Evolutionary conservation across 805 yeast species (phyloP), one percentile per base, ranked within the genome.

Genomic region (Lipomyces kockii): DNA sequence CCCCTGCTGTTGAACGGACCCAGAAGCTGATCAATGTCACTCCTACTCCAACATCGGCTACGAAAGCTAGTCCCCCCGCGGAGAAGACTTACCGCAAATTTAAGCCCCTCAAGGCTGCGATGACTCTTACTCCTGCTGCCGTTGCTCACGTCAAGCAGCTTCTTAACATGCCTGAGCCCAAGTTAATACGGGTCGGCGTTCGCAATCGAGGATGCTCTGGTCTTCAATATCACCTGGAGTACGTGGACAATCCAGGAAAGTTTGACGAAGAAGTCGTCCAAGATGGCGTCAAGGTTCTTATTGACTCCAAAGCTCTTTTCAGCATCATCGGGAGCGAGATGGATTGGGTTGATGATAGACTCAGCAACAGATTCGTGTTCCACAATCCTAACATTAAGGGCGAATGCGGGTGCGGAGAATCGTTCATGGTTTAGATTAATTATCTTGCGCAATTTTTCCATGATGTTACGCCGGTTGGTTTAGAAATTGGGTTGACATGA

Each of bases 391-490:
- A 95, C 80, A 90, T 97, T 52, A 95, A 94, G 81, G 99, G 98
- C 39, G 91, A 97, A 60, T 95, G 99, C 80, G 99, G 99, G 12
- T 95, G 99, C 79, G 99, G 99, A 63, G 99, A 95, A 81, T 91
- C 97, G 4, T 95, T 95, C 78, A 95, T 93, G 97, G 97, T 94
- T 8, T 93, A 81, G 51, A 51, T 35, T 11, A 17, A n/a, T 25
- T 52, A 17, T n/a, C 49, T 6, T 17, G 49, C 22, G 20, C 49
- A 17, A 43, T 11, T 43, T 43, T 3, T 43, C 20, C 22, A 17
- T 8, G 8, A 43, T 17, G 20, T 43, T 43, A n/a, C 9, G 11
- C 22, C 9, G 22, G 49, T n/a, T 8, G 22, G 49, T 43, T 43
- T 43, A n/a, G 8, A 43, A 37, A 12, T 5, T 37, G 43, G 49